phyloP scores from a whole-genome alignment of 345 rosid genomes.

The Eucalyptus shirleyi region DNA sequence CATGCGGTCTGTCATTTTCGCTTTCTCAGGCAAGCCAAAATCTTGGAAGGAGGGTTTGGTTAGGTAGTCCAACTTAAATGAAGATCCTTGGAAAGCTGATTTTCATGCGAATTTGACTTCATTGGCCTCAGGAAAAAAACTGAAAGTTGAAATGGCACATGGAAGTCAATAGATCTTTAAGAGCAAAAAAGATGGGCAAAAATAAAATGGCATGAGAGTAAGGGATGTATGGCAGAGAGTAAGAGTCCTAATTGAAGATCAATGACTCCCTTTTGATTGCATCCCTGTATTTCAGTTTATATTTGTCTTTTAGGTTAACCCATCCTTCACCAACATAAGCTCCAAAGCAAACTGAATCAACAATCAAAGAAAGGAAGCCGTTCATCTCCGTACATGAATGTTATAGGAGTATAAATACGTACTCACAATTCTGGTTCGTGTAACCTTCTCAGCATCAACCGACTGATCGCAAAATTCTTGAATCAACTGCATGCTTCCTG shows the following conservation, averaged over 20 bases:
- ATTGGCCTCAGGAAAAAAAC: conserved; percentile 89
- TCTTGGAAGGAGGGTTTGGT: conserved; percentile 89
- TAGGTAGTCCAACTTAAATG: conserved; percentile 73
- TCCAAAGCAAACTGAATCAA: background rate
- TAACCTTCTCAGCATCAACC: conserved; percentile 35
- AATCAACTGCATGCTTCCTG: conserved; percentile 73
- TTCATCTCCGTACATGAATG: background rate
- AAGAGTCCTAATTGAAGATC: background rate
- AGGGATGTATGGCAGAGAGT: background rate
- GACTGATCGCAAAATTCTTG: conserved; percentile 67
- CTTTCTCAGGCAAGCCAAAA: conserved; percentile 66
- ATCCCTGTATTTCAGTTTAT: background rate
- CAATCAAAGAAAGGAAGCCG: background rate
- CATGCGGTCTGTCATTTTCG: conserved; percentile 73
- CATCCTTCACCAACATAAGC: background rate
- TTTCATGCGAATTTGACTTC: conserved; percentile 68
- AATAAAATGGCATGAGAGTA: background rate
- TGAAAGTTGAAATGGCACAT: conserved; percentile 8
- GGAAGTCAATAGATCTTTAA: background rate
- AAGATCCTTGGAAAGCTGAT: conserved; percentile 65
- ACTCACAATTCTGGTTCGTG: conserved; percentile 67
- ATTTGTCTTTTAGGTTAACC: background rate
- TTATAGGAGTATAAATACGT: background rate
- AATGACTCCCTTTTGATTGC: background rate
- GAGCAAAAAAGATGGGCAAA: background rate